phyloP scores from a whole-genome alignment of 2,329 filamentous ascomycete species.

The Hypoxylon sp. region DNA sequence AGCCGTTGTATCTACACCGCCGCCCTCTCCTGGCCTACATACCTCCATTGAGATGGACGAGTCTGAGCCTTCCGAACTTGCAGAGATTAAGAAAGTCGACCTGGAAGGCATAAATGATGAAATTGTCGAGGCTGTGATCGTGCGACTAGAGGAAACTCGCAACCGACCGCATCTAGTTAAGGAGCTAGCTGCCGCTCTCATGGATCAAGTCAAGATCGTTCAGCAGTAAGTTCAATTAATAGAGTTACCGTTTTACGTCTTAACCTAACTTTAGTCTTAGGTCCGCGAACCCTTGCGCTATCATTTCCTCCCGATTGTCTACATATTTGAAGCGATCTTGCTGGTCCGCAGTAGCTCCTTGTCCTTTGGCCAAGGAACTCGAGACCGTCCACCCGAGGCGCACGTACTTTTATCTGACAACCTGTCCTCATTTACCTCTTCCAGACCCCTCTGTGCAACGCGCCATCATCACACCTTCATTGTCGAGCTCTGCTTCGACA shows the following conservation, averaged over 20 bases:
- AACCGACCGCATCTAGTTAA: constrained; percentile 96
- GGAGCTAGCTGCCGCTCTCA: constrained; percentile 86
- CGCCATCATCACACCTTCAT: constrained; percentile 83
- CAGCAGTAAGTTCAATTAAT: constrained; percentile 79
- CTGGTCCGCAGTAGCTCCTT: constrained; percentile 82
- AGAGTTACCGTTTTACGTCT: constrained; percentile 10
- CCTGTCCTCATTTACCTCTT: constrained; percentile 84
- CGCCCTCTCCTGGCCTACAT: constrained; percentile 74
- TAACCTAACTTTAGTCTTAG: constrained; percentile 63
- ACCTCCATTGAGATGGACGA: constrained; percentile 59
- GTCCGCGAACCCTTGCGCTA: constrained; percentile 93
- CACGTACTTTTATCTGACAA: constrained; percentile 96
- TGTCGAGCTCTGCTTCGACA: constrained; percentile 76
- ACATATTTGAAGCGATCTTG: constrained; percentile 89
- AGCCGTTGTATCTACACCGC: constrained; percentile 71
- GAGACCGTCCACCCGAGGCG: constrained; percentile 93
- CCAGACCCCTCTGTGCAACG: constrained; percentile 70
- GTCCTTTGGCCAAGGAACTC: constrained; percentile 92
- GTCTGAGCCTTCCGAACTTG: constrained; percentile 51
- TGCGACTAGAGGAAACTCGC: constrained; percentile 87
- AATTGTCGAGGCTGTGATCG: constrained; percentile 90
- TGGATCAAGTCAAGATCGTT: constrained; percentile 82
- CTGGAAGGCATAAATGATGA: constrained; percentile 91
- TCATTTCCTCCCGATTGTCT: constrained; percentile 92
- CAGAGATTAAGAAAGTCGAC: constrained; percentile 71